A percentile compares a stretch with the other conserved stretches of the same genome.
Evolutionary conservation across 192 early-diverging fungal genomes (phyloP).

Genomic region (Funneliformis geosporum): DNA sequence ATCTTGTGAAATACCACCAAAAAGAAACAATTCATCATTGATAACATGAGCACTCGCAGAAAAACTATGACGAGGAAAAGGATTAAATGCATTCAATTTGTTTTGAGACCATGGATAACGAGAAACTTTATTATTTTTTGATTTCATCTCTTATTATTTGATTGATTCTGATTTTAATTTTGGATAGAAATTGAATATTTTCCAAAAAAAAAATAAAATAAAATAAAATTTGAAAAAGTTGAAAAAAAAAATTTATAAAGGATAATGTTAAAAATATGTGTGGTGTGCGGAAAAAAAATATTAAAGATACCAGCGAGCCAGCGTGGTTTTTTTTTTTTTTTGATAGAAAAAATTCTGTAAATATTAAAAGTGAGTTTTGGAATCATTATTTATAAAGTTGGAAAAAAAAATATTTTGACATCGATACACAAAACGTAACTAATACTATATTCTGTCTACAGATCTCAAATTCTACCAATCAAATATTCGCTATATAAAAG

Average conservation of each 20-base stretch:
- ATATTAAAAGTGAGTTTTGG: too few species aligned
- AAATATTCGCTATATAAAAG: too few species aligned
- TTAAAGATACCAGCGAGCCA: background rate
- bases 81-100: slow-evolving; percentile 31
- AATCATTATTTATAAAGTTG: too few species aligned
- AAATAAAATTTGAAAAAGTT: background rate
- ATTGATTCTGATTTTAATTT: background rate
- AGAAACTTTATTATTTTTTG: background rate
- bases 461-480: too few species aligned
- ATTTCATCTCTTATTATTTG: background rate
- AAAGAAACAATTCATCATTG: slow-evolving; percentile 44
- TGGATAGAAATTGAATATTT: background rate
- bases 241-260: background rate
- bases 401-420: too few species aligned
- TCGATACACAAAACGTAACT: too few species aligned
- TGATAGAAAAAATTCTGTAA: too few species aligned
- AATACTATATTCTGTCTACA: too few species aligned
- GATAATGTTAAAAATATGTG: too few species aligned
- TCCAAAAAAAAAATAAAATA: background rate
- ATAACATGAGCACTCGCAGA: slow-evolving; percentile 38
- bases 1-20: slow-evolving; percentile 44
- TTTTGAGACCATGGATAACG: slow-evolving; percentile 29
- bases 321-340: background rate
- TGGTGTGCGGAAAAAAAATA: background rate
- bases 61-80: slow-evolving; percentile 43